Conservation (phyloP, 768 basidiomycete genomes). For the Saitozyma podzolica region DNA sequence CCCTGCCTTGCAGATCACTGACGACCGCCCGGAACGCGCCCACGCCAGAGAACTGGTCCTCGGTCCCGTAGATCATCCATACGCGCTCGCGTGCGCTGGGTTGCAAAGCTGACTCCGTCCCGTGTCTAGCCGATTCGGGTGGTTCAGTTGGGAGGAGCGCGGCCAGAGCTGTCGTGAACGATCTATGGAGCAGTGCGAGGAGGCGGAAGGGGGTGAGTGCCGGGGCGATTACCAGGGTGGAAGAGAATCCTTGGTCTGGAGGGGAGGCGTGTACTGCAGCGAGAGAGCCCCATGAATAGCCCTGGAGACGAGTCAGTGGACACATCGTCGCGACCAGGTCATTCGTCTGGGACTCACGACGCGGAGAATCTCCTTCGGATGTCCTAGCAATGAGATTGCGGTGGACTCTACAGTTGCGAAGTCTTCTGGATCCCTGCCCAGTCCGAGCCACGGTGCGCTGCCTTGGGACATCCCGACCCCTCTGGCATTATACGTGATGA, state of each 20-base stretch:
- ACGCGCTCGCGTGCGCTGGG: neutral
- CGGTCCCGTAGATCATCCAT: constrained; percentile 26
- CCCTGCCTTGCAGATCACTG: neutral
- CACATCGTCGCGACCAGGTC: neutral
- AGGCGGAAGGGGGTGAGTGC: constrained; percentile 22
- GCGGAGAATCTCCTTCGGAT: neutral
- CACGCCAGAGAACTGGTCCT: constrained; percentile 33
- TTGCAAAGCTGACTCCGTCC: neutral
- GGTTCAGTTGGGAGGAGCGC: neutral
- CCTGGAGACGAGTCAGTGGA: constrained; percentile 18
- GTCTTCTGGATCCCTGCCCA: constrained; percentile 27
- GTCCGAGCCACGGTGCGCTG: constrained; percentile 13
- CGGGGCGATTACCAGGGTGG: constrained; percentile 28
- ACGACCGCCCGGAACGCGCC: constrained; percentile 9
- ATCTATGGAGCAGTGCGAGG: constrained; percentile 17
- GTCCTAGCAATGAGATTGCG: constrained; percentile 14
- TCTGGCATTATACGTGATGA: constrained; percentile 36
- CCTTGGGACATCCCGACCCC: constrained; percentile 33
- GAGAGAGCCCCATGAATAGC: constrained; percentile 41
- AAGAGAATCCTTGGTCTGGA: neutral
- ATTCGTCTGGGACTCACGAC: neutral
- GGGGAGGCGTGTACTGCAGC: constrained; percentile 23
- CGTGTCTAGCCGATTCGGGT: neutral
- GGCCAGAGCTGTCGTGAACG: constrained; percentile 16
- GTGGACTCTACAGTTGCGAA: constrained; percentile 28